Percentiles rank a stretch among this genome's conserved stretches.
phyloP scores from a whole-genome alignment of 495 filamentous ascomycete genomes.

The Xylaria longipes region DNA sequence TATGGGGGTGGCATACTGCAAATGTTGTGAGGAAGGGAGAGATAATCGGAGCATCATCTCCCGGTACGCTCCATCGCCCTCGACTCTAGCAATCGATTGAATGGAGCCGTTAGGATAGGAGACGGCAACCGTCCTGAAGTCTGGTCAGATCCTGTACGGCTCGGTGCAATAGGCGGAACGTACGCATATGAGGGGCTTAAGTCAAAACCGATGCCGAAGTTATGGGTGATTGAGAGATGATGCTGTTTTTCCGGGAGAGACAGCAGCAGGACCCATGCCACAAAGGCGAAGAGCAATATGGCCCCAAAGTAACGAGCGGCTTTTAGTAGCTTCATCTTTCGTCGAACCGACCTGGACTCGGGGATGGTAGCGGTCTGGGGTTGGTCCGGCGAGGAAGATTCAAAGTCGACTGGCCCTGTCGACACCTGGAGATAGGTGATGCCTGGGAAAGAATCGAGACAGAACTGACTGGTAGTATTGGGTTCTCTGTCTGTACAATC shows the following conservation, averaged over 20 bases:
- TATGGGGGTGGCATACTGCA: too few relatives aligned
- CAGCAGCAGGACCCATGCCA: neutral
- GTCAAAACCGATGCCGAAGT: slow-evolving; percentile 28
- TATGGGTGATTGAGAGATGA: slow-evolving; percentile 23
- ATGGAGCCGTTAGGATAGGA: slow-evolving; percentile 22
- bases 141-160: slow-evolving; percentile 3
- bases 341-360: neutral
- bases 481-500: neutral
- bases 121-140: slow-evolving; percentile 20
- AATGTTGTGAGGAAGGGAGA: slow-evolving; percentile 18
- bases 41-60: slow-evolving; percentile 28
- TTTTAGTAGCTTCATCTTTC: neutral
- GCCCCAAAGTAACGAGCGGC: neutral
- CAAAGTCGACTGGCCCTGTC: neutral
- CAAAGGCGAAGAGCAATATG: neutral
- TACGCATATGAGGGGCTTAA: slow-evolving; percentile 29
- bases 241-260: neutral
- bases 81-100: slow-evolving; percentile 19
- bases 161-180: neutral
- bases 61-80: slow-evolving; percentile 18
- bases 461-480: neutral
- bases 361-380: neutral
- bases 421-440: neutral
- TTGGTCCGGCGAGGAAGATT: neutral
- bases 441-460: neutral